phyloP scores from a whole-genome alignment of 768 basidiomycete genomes.

The Mycena vulgaris region DNA sequence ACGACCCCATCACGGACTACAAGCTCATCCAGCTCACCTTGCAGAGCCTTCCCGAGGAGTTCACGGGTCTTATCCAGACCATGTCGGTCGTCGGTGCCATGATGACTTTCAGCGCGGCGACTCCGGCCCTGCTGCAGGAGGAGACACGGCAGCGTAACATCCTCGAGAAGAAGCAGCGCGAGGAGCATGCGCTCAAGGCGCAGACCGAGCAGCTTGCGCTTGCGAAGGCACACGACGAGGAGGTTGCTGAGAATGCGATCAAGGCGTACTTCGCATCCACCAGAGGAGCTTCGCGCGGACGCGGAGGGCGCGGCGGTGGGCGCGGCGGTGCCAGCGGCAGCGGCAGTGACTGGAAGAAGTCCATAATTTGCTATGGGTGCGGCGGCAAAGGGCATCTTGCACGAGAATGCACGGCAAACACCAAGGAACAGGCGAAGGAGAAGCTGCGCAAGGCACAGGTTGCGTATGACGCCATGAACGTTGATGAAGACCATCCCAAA shows the following conservation, averaged over 20 bases:
- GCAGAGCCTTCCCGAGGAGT: slow-evolving; percentile 1
- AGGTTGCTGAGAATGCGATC: not conserved
- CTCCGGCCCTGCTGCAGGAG: slow-evolving; percentile 2
- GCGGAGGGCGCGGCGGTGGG: not conserved
- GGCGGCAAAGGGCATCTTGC: not conserved
- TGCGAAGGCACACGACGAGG: not conserved
- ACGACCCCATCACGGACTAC: not conserved
- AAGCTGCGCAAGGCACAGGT: slow-evolving; percentile 5
- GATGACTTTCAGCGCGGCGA: not conserved
- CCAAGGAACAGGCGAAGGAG: not conserved
- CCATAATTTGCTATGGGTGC: not conserved
- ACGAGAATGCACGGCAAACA: not conserved
- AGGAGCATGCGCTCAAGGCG: slow-evolving; percentile 5
- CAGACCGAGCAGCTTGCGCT: not conserved
- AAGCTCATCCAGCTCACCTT: not conserved
- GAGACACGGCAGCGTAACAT: not conserved
- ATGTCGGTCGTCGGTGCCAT: not conserved
- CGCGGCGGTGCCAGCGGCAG: not conserved
- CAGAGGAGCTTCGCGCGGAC: not conserved
- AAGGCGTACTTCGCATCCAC: slow-evolving; percentile 3
- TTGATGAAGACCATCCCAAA: not conserved
- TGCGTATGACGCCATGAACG: not conserved
- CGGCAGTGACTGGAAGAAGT: slow-evolving; percentile 3
- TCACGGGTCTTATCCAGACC: not conserved
- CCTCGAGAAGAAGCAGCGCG: not conserved